Base-by-base conservation (phyloP, 352 stramenopile genomes). In the Lagenidium giganteum region DNA sequence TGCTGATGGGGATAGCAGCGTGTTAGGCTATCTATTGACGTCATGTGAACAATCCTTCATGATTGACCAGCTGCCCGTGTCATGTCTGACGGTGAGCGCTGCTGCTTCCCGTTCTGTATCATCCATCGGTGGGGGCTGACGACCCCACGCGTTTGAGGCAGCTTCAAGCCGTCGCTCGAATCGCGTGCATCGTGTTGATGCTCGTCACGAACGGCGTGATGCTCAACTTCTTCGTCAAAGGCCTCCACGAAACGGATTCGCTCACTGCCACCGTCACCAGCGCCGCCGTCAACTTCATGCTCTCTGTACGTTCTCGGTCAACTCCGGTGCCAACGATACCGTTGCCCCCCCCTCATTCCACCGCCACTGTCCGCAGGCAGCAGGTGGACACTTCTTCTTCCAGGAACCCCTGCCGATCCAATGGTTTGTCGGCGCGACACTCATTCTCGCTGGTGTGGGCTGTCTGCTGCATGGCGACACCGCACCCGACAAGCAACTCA, bases 251-350 rank as follows among this genome's bases (percentile, higher is more conserved):
- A 57, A 91, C 81, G 12, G 81, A 93, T 59, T 93, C 81, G 16
- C 70, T 93, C 17, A 93, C 81, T 1, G 78, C 81, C 8, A 93
- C 81, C 1, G 75, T 93, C 58, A 91, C 81, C 4, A 91, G 78
- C 37, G 70, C 79, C 5, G 66, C 78, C 3, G 64, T 80, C 30
- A 93, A 93, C 62, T 93, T 93, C 38, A 75, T 91, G 58, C 48
- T 90, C 24, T 87, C 81, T 17, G 71, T 82, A 29, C 14, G 62
- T 44, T 4, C 5, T 9, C 17, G n/a, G n/a, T n/a, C n/a, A n/a
- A n/a, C n/a, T n/a, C n/a, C n/a, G n/a, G n/a, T n/a, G n/a, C n/a
- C n/a, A n/a, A n/a, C n/a, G n/a, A n/a, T n/a, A n/a, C 36, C 17
- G 5, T 31, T 20, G 7, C 13, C 6, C 8, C 12, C 6, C 8